Base-by-base conservation (phyloP, 1,284 basidiomycete genomes). In the Papiliotrema nemorosa region DNA sequence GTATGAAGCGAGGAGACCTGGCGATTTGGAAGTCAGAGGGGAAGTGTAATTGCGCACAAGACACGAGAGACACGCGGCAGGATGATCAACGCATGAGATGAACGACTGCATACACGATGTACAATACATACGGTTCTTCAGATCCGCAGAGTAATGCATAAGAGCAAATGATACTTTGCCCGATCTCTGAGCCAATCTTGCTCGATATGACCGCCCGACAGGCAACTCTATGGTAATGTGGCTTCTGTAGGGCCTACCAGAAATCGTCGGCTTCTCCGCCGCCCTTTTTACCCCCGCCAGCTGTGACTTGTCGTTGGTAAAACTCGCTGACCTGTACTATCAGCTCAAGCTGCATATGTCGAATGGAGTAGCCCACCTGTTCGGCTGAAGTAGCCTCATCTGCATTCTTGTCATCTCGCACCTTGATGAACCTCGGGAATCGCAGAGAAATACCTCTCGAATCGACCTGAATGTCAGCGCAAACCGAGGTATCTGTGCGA, bases 371-470 rank as follows among this genome's bases (percentile, higher is more conserved):
- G 33, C 27, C n/a, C 33, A 52, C 39, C 34, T 54, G 57, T 66
- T 97, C 92, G 3, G 91, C 84, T 5, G 85, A 83, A 14, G 96
- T 98, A 21, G 90, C 89, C 72, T 96, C 88, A 53, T 97, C 91
- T 9, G 85, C 84, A 18, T 78, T 78, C 76, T 99, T 98, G 76
- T 98, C 96, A 59, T 97, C 94, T 54, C 96, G 82, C 37, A 94
- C 78, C 47, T 85, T 82, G 58, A 97, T 82, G 74, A 97, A 98
- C 25, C 94, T 84, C 31, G 96, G 94, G 76, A 99, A 99, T 10
- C 96, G 85, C 44, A 98, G 76, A 22, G 92, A 97, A 63, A 99
- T 89, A 0, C 94, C 92, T 60, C 91, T 79, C 42, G 87, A 83
- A 49, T 90, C 90, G 29, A 86, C 83, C 90, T 90, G 40, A 20